Conservation (phyloP, 768 basidiomycete species). For the Rossbeevera mucosa region DNA sequence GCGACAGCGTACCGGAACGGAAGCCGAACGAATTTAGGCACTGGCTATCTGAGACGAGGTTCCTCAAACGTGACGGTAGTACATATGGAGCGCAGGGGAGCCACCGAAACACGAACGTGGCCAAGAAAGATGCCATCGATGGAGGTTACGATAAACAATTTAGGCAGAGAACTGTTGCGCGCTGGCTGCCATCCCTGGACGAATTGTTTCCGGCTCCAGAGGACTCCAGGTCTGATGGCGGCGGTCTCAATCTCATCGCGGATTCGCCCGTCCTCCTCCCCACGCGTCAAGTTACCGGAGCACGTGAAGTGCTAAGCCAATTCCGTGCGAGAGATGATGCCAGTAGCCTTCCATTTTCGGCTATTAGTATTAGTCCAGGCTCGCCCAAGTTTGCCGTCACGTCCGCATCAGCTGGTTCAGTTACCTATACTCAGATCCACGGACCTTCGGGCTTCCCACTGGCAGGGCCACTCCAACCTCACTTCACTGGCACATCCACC, state of each 20-base stretch:
- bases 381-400: constrained; percentile 3
- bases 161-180: constrained; percentile 5
- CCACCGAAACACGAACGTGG: constrained; percentile 13
- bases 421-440: constrained; percentile 16
- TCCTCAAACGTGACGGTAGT: constrained; percentile 19
- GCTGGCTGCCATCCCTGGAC: constrained; percentile 19
- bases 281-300: constrained; percentile 9
- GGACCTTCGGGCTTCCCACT: constrained; percentile 27
- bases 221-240: background rate
- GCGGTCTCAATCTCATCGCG: constrained; percentile 7
- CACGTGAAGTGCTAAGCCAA: constrained; percentile 9
- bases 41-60: constrained; percentile 29
- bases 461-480: constrained; percentile 6
- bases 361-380: constrained; percentile 1
- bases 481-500: background rate
- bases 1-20: constrained; percentile 8
- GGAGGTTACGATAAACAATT: constrained; percentile 3
- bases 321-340: constrained; percentile 14
- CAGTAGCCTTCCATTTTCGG: constrained; percentile 8
- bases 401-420: constrained; percentile 5
- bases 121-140: constrained; percentile 9
- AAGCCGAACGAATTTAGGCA: constrained; percentile 26
- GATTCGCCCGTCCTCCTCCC: constrained; percentile 28
- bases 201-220: constrained; percentile 23
- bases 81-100: constrained; percentile 5